Conservation (phyloP, 1,139 yeast species). For the Kodamaea plutei region DNA sequence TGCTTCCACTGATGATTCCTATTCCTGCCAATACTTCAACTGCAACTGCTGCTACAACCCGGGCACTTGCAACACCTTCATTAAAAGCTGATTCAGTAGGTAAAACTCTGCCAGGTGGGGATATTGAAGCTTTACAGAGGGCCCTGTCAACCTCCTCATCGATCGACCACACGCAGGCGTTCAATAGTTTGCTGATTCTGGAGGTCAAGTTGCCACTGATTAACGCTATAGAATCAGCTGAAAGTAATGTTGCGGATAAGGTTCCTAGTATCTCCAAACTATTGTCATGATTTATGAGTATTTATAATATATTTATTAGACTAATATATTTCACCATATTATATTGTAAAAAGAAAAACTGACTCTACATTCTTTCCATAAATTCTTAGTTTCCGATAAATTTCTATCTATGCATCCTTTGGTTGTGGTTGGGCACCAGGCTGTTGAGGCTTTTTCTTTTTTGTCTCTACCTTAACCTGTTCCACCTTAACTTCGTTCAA, state of each 20-base stretch:
- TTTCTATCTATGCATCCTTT: no score
- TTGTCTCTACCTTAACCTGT: constrained; percentile 76
- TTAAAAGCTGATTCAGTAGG: background rate
- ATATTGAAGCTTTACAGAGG: background rate
- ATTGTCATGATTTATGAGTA: constrained; percentile 16
- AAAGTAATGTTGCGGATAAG: constrained; percentile 14
- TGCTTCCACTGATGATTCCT: constrained; percentile 13
- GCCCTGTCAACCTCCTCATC: constrained; percentile 8
- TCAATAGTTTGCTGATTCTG: constrained; percentile 13
- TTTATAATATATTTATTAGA: constrained; percentile 4
- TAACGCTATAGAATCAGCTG: no score
- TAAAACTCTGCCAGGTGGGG: background rate
- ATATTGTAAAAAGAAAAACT: no score
- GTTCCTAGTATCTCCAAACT: constrained; percentile 31
- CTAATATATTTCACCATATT: no score
- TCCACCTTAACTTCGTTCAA: constrained; percentile 83
- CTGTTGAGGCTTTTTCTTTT: constrained; percentile 49
- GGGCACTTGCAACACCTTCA: constrained; percentile 9
- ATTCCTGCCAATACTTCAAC: constrained; percentile 13
- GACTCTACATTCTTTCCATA: no score
- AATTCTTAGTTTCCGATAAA: no score
- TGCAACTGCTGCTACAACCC: constrained; percentile 13
- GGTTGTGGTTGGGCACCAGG: constrained; percentile 8
- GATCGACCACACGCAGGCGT: constrained; percentile 12
- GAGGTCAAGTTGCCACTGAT: constrained; percentile 25